Base-by-base conservation (phyloP, 2,329 filamentous ascomycete species). In the Pezicula rhizophila region DNA sequence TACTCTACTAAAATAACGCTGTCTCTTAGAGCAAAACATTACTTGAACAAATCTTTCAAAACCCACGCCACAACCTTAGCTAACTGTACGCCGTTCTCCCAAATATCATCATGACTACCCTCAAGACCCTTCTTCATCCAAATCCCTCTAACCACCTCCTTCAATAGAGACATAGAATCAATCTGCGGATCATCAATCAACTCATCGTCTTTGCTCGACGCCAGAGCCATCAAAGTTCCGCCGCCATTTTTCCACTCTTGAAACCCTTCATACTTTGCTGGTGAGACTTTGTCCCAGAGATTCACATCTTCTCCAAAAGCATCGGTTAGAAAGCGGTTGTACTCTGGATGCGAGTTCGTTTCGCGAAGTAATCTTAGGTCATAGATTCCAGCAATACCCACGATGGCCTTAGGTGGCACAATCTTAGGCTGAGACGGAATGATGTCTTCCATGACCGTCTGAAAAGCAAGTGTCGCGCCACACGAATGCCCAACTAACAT, bases 301-400 rank as follows among this genome's bases (percentile, higher is more conserved):
- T 55, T 51, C 38, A 77, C 72, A 42, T 72, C 68, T 8, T 59
- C 50, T 1, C 76, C 63, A 17, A 88, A 65, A 0, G 72, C 73
- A 7, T 71, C 70, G 8, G 35, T 46, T 10, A 56, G 40, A 20
- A 59, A 59, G 1, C 52, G 49, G 6, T 53, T 49, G 33, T 59
- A 60, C n/a, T 45, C 51, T 14, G 56, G 49, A 35, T 55, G 47
- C 4, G 45, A 17, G 33, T 58, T 43, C 5, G 33, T 53, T 2
- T 59, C 54, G 15, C 52, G 45, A 2, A 59, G 50, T 5, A 58
- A 25, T 14, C 34, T 47, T 18, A 89, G 64, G 59, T 85, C 78
- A 64, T 87, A 88, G 18, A 89, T 79, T 1, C 85, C 85, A 48
- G 78, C 77, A 17, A 86, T 66, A 31, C 81, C 76, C 3, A 87